Conservation (phyloP, 495 filamentous ascomycete species). For the Neurospora cerealis region DNA sequence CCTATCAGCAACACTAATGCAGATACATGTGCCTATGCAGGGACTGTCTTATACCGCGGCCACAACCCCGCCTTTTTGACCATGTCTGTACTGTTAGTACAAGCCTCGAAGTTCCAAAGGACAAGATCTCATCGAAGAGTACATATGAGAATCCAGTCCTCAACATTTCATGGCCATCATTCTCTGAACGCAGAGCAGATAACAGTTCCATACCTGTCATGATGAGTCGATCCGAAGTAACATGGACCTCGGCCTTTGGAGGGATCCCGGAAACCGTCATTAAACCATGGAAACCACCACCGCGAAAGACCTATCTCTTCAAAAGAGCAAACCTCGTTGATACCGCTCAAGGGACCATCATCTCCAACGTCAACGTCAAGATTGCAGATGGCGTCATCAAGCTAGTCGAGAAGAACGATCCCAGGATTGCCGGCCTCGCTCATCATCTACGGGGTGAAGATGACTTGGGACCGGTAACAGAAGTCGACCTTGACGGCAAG, state of each 20-base stretch:
- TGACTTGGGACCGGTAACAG: constrained; percentile 2
- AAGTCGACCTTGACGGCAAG: constrained; percentile 32
- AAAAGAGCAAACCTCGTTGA: constrained; percentile 26
- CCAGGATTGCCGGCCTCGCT: not conserved
- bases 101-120: not conserved
- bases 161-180: not conserved
- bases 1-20: not conserved
- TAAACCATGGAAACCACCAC: constrained; percentile 27
- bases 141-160: not conserved
- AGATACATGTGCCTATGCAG: not conserved
- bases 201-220: not conserved
- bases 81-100: not conserved
- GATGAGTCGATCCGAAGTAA: not conserved
- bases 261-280: constrained; percentile 11
- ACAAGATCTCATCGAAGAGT: not conserved
- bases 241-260: not conserved
- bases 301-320: constrained; percentile 16
- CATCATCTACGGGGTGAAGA: not conserved
- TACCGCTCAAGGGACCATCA: constrained; percentile 17
- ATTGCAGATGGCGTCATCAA: constrained; percentile 18
- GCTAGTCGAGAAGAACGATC: not conserved
- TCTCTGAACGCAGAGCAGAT: not conserved
- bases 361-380: constrained; percentile 16
- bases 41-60: not conserved
- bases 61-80: not conserved